Evolutionary conservation across 805 yeast genomes (phyloP), one percentile per base, ranked within the genome.

Genomic region (Cyberlindnera maritima): DNA sequence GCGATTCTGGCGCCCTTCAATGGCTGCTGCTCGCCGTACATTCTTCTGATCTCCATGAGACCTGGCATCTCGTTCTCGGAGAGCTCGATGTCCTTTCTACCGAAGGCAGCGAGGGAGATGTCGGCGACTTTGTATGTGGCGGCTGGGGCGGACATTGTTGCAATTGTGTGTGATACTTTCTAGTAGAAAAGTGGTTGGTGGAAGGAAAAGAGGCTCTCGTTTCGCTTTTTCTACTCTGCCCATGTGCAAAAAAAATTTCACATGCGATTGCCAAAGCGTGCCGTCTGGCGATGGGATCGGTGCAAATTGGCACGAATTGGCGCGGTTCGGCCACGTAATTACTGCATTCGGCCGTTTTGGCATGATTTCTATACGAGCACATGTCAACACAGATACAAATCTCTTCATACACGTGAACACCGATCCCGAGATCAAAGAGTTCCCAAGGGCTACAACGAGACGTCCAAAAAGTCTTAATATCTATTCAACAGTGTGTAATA

Each of bases 51-150:
- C 76, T 91, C 87, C 95, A 94, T 92, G 69, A 92, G 81, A 82
- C 99, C 97, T 62, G 97, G 97, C 97, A 91, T 89, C 77, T 92
- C 98, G 72, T 92, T 92, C 80, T 92, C 99, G 60, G 98, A 94
- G 70, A 92, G 82, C 77, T 92, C 97, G 66, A 92, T 94, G 76
- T 92, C 99, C 76, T 92, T 94, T 81, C 99, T 90, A 77, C 99
- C 99, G 74, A 94, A 92, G 69, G 99, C 99, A 68, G 99, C 98
- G 59, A 92, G 83, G 63, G 97, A 88, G 74, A 94, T 87, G 75
- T 92, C 99, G 64, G 97, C 95, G 71, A 92, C 96, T 76, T 94
- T 92, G 81, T 81, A 94, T 74, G 83, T 86, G 62, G 72, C 75
- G 59, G 85, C 81, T 63, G 80, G 79, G 55, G 79, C 69, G 64